Percentiles rank a stretch among this genome's conserved stretches.
Evolutionary conservation across 352 stramenopile species (phyloP).

Genomic region (Pythium utonaiense): DNA sequence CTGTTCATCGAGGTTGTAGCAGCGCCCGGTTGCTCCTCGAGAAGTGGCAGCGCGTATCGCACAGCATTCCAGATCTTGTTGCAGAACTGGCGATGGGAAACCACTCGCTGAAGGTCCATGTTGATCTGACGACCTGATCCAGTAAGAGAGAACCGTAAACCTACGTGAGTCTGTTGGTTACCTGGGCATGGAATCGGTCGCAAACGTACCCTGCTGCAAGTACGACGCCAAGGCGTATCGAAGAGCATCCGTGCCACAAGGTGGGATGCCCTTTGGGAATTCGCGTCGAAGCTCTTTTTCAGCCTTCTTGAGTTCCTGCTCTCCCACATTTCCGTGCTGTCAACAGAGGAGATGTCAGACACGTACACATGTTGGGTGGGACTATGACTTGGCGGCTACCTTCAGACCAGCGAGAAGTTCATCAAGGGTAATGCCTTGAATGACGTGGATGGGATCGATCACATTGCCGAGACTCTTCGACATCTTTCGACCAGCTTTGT

Average conservation of each 20-base stretch:
- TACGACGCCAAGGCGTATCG: constrained; percentile 97
- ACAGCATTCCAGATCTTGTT: constrained; percentile 90
- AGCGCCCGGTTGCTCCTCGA: constrained; percentile 26
- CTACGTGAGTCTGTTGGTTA: not conserved
- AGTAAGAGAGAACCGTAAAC: not conserved
- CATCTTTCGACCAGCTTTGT: constrained; percentile 99
- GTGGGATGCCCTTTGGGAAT: constrained; percentile 98
- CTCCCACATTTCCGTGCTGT: constrained; percentile 55
- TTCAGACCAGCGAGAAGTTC: constrained; percentile 92
- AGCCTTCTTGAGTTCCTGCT: constrained; percentile 94
- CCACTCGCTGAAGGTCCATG: constrained; percentile 82
- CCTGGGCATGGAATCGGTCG: not conserved
- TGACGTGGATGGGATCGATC: constrained; percentile 98
- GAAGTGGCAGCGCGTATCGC: constrained; percentile 64
- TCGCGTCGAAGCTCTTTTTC: constrained; percentile 95
- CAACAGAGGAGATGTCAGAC: not conserved
- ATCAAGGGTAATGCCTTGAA: constrained; percentile 94
- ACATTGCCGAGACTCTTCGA: constrained; percentile 99
- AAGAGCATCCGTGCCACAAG: constrained; percentile 97
- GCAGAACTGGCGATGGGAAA: constrained; percentile 85
- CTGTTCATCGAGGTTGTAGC: not conserved
- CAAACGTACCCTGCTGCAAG: constrained; percentile 63
- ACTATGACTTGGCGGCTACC: too few species aligned
- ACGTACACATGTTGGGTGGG: too few species aligned
- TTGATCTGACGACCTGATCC: constrained; percentile 76